A percentile compares a stretch with the other conserved stretches of the same genome.
phyloP scores from a whole-genome alignment of 139 green algal genomes.

The Tetradesmus lagerheimii region DNA sequence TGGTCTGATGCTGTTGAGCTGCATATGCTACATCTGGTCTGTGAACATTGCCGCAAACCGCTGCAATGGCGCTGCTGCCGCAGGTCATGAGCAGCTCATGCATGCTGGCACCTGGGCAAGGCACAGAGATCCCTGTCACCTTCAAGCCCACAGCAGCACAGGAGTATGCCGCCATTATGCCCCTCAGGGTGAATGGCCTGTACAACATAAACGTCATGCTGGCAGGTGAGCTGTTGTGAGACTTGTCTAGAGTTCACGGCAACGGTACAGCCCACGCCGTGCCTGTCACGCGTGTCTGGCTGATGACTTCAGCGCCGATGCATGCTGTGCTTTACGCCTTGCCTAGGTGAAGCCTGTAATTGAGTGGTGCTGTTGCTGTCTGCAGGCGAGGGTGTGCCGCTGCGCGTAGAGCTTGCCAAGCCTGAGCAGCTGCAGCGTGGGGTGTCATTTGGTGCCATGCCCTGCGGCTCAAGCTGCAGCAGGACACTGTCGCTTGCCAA shows the following conservation, averaged over 20 bases:
- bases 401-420: conserved; percentile 76
- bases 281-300: too few relatives aligned
- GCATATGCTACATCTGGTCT: too few relatives aligned
- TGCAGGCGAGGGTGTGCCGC: conserved; percentile 66
- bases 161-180: conserved; percentile 57
- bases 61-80: not conserved
- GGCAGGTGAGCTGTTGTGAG: conserved; percentile 45
- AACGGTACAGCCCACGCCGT: not conserved
- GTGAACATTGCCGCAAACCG: not conserved
- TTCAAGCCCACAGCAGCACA: conserved; percentile 66
- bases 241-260: not conserved
- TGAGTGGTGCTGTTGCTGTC: not conserved
- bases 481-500: conserved; percentile 71
- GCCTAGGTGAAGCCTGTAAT: not conserved
- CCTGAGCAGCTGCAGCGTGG: conserved; percentile 53
- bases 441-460: conserved; percentile 74
- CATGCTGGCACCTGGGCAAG: conserved; percentile 73
- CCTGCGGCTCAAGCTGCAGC: conserved; percentile 39
- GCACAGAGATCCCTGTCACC: conserved; percentile 58
- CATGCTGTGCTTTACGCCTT: not conserved
- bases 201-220: conserved; percentile 76
- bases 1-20: too few relatives aligned
- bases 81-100: conserved; percentile 49
- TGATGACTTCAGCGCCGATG: not conserved
- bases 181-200: conserved; percentile 83